Evolutionary conservation across 139 green algal species (phyloP), one percentile per base, ranked within the genome.

Genomic region (Chara braunii): DNA sequence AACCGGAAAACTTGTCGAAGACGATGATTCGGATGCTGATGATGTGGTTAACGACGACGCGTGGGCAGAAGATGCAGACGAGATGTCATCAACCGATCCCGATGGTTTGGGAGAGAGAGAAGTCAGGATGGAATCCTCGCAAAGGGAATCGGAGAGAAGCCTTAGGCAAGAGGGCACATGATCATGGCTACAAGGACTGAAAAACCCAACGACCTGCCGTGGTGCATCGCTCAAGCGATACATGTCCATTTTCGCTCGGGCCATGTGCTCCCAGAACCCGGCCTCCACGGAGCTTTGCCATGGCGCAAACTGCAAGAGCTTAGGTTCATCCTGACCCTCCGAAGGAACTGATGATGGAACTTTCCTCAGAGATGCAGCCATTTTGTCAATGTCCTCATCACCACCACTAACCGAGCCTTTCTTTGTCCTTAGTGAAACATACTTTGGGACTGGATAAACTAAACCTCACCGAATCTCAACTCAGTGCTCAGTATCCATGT

Each of bases 221-320:
- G 74, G 52, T 26, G 65, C 78, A 37, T 92, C 86, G 6, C 42
- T 71, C 22, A 92, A 77, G 2, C 60, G 36, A 42, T 80, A 43
- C 3, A 43, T 37, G 24, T 91, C 55, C 3, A 92, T 80, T 67
- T 92, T 97, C 6, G 73, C 55, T 22, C 78, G 60, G 0, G 72
- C 79, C 7, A 96, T 81, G 58, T 85, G 74, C 1, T 73, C 63
- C 83, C 89, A 95, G 48, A 97, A 95, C 0, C 70, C 72, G 0
- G 80, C 52, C 35, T 96, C 90, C 12, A 95, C 66, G 9, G 80
- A 71, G 64, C 80, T 90, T 89, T 95, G 61, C 32, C 26, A 76
- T 30, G 70, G 64, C 45, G 30, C 31, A 43, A 78, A 78, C 70
- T 57, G 48, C 36, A 77, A 34, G 35, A 55, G 33, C 11, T 48